Conservation (phyloP, 495 filamentous ascomycete genomes). For the Tricharina praecox region DNA sequence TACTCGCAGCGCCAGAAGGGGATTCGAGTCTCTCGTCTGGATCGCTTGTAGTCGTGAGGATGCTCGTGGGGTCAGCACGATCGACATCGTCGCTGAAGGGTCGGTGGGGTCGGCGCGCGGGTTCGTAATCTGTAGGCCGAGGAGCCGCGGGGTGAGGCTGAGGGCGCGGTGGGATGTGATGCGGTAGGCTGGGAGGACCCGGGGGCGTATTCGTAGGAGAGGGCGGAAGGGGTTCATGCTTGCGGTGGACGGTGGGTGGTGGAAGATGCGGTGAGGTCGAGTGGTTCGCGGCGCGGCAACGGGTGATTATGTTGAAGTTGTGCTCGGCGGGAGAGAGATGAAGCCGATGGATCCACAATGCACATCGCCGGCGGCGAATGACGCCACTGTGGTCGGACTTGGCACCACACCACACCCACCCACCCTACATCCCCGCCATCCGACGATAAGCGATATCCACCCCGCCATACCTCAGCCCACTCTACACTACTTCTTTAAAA, state of each 20-base stretch:
- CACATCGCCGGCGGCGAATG: no score
- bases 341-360: no score
- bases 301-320: neutral
- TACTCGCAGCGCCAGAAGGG: constrained; percentile 68
- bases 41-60: constrained; percentile 71
- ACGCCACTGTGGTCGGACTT: no score
- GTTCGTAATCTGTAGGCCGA: neutral
- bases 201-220: neutral
- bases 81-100: neutral
- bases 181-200: neutral
- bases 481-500: no score
- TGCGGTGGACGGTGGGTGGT: neutral
- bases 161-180: neutral
- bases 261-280: neutral
- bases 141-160: neutral
- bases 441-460: no score
- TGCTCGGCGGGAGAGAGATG: no score
- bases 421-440: no score
- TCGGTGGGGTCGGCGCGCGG: neutral
- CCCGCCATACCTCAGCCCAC: no score
- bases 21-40: constrained; percentile 56
- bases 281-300: no score
- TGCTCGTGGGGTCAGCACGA: constrained; percentile 34
- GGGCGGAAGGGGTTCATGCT: neutral
- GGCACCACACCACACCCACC: no score